A percentile compares a stretch with the other conserved stretches of the same genome.
phyloP scores from a whole-genome alignment of 495 filamentous ascomycete genomes.

The Neurospora tetrasperma region DNA sequence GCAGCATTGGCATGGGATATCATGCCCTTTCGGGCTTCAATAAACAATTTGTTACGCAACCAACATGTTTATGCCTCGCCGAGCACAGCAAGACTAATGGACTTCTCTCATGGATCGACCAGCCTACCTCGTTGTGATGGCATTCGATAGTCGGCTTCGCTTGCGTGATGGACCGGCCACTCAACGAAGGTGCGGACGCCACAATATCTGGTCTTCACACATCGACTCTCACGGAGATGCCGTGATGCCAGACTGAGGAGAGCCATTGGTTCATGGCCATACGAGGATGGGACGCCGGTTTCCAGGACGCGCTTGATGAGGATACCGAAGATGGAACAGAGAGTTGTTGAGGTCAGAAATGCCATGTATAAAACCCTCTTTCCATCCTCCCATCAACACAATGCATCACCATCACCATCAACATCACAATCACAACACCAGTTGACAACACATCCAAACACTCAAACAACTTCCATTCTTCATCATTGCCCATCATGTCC shows the following conservation, averaged over 20 bases:
- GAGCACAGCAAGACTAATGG: not conserved
- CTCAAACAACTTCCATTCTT: not conserved
- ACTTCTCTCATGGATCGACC: not conserved
- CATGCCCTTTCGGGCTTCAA: too few relatives aligned
- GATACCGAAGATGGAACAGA: too few relatives aligned
- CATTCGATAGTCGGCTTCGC: not conserved
- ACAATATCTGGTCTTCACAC: not conserved
- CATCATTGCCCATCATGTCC: not conserved
- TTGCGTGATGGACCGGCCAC: not conserved
- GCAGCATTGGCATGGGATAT: not conserved
- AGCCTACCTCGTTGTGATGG: not conserved
- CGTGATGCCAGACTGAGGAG: not conserved
- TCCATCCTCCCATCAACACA: not conserved
- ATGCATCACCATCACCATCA: not conserved
- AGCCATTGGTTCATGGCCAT: not conserved
- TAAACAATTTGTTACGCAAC: too few relatives aligned
- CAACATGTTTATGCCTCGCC: not conserved
- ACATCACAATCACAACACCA: not conserved
- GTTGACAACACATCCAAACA: not conserved
- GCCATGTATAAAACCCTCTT: not conserved
- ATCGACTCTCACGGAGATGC: not conserved
- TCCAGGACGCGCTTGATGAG: too few relatives aligned
- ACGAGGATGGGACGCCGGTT: not conserved
- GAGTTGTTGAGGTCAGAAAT: not conserved
- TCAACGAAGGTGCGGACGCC: not conserved